Evolutionary conservation across 2,329 filamentous ascomycete species (phyloP).

Genomic region (Fusarium nematophilum): DNA sequence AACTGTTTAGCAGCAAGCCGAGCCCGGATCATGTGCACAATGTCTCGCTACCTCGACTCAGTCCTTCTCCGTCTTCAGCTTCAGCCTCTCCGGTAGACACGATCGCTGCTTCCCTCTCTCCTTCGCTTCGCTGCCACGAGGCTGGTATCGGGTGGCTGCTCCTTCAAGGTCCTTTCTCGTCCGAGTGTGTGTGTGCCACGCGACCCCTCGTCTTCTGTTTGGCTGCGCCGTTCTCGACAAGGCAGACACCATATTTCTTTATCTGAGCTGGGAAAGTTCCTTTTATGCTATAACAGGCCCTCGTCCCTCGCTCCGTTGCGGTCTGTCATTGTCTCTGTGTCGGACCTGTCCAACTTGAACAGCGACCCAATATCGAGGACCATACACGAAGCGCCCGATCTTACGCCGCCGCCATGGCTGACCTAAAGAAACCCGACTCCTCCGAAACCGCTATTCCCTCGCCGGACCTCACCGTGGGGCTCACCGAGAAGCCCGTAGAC

Average conservation of each 20-base stretch:
- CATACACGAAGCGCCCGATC: constrained; percentile 9
- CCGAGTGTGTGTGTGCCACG: constrained; percentile 29
- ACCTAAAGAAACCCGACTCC: constrained; percentile 34
- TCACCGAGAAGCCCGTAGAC: constrained; percentile 28
- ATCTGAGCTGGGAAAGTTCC: constrained; percentile 2
- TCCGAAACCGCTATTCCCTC: constrained; percentile 44
- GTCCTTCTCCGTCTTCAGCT: constrained; percentile 16
- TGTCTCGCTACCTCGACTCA: constrained; percentile 32
- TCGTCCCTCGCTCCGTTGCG: not conserved
- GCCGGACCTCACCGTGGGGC: constrained; percentile 44
- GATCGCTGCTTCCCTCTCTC: not conserved
- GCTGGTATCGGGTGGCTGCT: constrained; percentile 21
- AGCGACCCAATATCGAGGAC: not conserved
- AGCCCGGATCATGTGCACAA: constrained; percentile 41
- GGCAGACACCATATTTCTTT: constrained; percentile 11
- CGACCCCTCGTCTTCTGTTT: constrained; percentile 31
- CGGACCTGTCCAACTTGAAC: not conserved
- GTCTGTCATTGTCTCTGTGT: not conserved
- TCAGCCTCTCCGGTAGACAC: constrained; percentile 9
- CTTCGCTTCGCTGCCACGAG: constrained; percentile 17
- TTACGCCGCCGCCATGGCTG: constrained; percentile 39
- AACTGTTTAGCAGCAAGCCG: constrained; percentile 14
- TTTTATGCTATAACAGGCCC: constrained; percentile 22
- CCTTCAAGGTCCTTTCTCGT: not conserved
- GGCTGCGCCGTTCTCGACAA: constrained; percentile 6